Evolutionary conservation across 2,329 filamentous ascomycete species (phyloP), one percentile per base, ranked within the genome.

Genomic region (Chrysosphaeria jannelii): DNA sequence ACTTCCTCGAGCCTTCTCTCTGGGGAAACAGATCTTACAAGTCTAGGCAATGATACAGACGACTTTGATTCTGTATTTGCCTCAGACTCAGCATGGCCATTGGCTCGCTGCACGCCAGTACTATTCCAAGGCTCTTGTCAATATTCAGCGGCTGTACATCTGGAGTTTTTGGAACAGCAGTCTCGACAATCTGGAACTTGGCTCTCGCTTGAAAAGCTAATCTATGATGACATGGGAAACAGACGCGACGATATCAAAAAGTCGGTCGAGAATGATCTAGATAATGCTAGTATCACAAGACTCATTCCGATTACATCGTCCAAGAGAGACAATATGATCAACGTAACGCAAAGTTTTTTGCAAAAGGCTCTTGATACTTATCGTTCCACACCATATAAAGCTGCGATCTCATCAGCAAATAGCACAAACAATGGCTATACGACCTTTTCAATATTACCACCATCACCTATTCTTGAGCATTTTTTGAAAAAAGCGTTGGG

Each of bases 301-400:
- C 50, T 57, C 3, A 42, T 51, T 5, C 46, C 51, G 4, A 40
- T 57, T 23, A 45, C 38, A 3, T 34, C 44, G 4, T 38, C 51
- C 21, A 64, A 63, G 3, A 51, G 66, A 15, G 67, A 74, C 37
- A 64, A 62, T 36, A 55, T 72, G 34, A 51, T 70, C n/a, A 65
- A 63, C 23, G 69, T 71, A 29, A 69, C 64, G 0, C 66, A 71
- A 37, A 58, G 51, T 20, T 71, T 70, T 36, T 44, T 72, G 6
- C 61, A 69, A 40, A 71, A 68, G 34, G 67, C 67, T 2, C 50
- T 71, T 3, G 61, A 69, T 9, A 67, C 66, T 20, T 65, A 71
- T 38, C 53, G 56, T n/a, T n/a, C n/a, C n/a, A n/a, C n/a, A n/a
- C n/a, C n/a, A n/a, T n/a, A n/a, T n/a, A n/a, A n/a, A n/a, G n/a